Percentiles rank a stretch among this genome's conserved stretches.
Evolutionary conservation across 257 asterid genomes (phyloP).

Genomic region (Solanum sejunctum): DNA sequence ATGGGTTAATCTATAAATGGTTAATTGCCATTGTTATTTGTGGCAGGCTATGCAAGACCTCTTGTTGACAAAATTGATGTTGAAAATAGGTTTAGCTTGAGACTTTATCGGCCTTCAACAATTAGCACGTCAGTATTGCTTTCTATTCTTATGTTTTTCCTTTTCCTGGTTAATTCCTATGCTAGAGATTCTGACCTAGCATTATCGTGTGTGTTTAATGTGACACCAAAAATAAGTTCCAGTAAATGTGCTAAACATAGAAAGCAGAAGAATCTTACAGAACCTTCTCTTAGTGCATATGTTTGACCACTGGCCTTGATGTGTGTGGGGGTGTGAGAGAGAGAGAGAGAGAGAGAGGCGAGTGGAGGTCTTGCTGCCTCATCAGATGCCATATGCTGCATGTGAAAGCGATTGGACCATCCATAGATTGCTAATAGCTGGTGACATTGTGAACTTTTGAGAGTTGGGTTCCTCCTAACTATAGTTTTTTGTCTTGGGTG

Average conservation of each 20-base stretch:
- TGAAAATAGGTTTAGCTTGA: slow-evolving; percentile 46
- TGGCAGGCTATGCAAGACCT: slow-evolving; percentile 89
- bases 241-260: neutral
- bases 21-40: neutral
- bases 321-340: neutral
- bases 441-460: neutral
- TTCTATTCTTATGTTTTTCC: neutral
- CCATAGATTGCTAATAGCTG: neutral
- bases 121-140: slow-evolving; percentile 67
- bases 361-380: neutral
- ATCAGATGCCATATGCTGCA: neutral
- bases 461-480: neutral
- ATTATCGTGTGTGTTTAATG: neutral
- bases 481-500: neutral
- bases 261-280: neutral
- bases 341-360: neutral
- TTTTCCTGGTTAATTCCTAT: neutral
- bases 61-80: slow-evolving; percentile 85
- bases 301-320: neutral
- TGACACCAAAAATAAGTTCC: neutral
- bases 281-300: neutral
- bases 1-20: slow-evolving; percentile 2
- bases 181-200: neutral
- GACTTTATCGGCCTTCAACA: slow-evolving; percentile 89
- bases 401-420: neutral